Evolutionary conservation across 2,329 filamentous ascomycete genomes (phyloP).

Genomic region (Fusarium coffeatum): DNA sequence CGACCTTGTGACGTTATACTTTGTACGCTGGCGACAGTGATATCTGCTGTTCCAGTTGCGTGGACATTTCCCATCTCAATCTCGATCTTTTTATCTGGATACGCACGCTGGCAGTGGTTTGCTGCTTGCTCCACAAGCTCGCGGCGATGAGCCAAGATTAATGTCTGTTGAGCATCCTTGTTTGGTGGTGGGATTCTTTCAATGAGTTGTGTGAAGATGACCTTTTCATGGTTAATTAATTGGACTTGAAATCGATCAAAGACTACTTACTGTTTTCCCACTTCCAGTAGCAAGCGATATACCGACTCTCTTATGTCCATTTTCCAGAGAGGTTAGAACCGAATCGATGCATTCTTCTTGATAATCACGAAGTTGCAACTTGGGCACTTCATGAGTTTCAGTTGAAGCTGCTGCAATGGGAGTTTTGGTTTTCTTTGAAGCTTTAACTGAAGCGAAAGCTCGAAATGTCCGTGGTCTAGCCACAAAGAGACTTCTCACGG

Average conservation of each 20-base stretch:
- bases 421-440: neutral
- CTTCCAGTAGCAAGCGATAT: slow-evolving; percentile 89
- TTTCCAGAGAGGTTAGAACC: slow-evolving; percentile 74
- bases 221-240: slow-evolving; percentile 58
- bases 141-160: slow-evolving; percentile 91
- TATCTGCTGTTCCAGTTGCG: slow-evolving; percentile 85
- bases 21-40: slow-evolving; percentile 90
- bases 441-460: slow-evolving; percentile 39
- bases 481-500: slow-evolving; percentile 16
- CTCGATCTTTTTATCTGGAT: slow-evolving; percentile 84
- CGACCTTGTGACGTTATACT: slow-evolving; percentile 83
- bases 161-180: slow-evolving; percentile 73
- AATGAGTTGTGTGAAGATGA: slow-evolving; percentile 97
- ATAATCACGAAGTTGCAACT: slow-evolving; percentile 78
- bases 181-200: slow-evolving; percentile 72
- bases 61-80: slow-evolving; percentile 88
- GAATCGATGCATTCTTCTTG: slow-evolving; percentile 93
- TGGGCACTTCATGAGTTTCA: slow-evolving; percentile 34
- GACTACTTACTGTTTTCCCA: slow-evolving; percentile 79
- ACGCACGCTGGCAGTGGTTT: slow-evolving; percentile 81
- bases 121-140: slow-evolving; percentile 96
- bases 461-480: slow-evolving; percentile 28
- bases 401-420: slow-evolving; percentile 36
- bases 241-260: neutral
- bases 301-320: slow-evolving; percentile 82